Base-by-base conservation (phyloP, 331 rosid species). In the Phaseolus coccineus region DNA sequence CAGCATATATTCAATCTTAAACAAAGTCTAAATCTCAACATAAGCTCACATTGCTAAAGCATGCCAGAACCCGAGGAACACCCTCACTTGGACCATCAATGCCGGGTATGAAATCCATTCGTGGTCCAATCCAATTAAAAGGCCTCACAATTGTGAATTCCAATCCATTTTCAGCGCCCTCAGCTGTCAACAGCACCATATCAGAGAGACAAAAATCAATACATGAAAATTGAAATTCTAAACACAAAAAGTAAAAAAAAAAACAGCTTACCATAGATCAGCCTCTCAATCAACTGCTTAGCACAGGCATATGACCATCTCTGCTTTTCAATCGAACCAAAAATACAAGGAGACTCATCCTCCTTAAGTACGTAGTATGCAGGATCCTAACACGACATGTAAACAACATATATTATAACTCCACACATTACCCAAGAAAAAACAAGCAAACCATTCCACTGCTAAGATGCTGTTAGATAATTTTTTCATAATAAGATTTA, bases 51-150 rank as follows among this genome's bases (percentile, higher is more conserved):
- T 94, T 92, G 75, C 98, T 94, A 69, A 94, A 94, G 91, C 98
- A 94, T 4, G 98, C 98, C 3, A 94, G 89, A 87, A 94, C 98
- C 66, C 96, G 85, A 2, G 98, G 98, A 86, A 94, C 98, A 71
- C 98, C 98, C 87, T 94, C 98, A 83, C 93, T 90, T 59, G 98
- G 98, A 53, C 98, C 98, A 35, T 94, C 97, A 66, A 94, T 77
- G 19, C 98, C 98, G n/a, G 98, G 98, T 77, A 94, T 94, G 88
- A 94, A 92, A 86, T 94, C 98, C 98, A 94, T 94, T 69, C 97
- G 64, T 70, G 98, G 97, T 61, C 98, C 98, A 53, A 94, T 94
- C 98, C 98, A 94, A 85, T 94, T 92, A 30, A 94, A 94, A 53
- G 97, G 97, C 57, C 98, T 84, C 63, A 94, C 98, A 69, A 94